Conservation (phyloP, 805 yeast genomes). For the Candida piceae region DNA sequence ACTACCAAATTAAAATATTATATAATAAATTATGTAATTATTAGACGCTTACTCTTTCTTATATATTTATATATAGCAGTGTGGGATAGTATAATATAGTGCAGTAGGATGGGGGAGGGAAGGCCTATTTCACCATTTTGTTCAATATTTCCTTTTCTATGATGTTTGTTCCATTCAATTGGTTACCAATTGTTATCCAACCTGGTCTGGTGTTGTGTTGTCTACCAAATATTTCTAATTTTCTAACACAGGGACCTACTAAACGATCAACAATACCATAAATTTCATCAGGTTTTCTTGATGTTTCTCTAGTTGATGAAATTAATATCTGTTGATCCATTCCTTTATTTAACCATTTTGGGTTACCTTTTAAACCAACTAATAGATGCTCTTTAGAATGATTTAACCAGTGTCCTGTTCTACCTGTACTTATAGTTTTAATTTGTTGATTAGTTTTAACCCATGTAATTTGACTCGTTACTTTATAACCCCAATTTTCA, state of each 20-base stretch:
- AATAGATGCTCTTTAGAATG: slow-evolving; percentile 90
- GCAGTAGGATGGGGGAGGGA: no score
- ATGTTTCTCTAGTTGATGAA: slow-evolving; percentile 80
- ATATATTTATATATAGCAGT: neutral
- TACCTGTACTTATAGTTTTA: slow-evolving; percentile 87
- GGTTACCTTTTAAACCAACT: slow-evolving; percentile 80
- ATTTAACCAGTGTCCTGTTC: slow-evolving; percentile 96
- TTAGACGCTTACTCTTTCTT: no score
- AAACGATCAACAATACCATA: slow-evolving; percentile 82
- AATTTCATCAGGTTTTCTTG: slow-evolving; percentile 87
- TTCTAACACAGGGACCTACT: slow-evolving; percentile 72
- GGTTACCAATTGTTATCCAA: slow-evolving; percentile 85
- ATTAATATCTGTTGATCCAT: slow-evolving; percentile 76
- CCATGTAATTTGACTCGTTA: slow-evolving; percentile 83
- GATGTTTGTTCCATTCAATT: slow-evolving; percentile 54
- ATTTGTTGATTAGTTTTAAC: slow-evolving; percentile 82
- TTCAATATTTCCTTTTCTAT: slow-evolving; percentile 49
- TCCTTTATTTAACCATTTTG: slow-evolving; percentile 61
- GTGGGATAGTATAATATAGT: no score
- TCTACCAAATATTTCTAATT: slow-evolving; percentile 85
- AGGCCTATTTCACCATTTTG: no score
- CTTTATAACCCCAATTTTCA: slow-evolving; percentile 74
- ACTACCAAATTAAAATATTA: no score
- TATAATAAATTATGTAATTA: no score
- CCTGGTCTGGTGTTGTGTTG: slow-evolving; percentile 83